Percentiles rank a stretch among this genome's conserved stretches.
Conservation (phyloP, 2,329 filamentous ascomycete species). For the Dryadomyces quercus-mongolicae region DNA sequence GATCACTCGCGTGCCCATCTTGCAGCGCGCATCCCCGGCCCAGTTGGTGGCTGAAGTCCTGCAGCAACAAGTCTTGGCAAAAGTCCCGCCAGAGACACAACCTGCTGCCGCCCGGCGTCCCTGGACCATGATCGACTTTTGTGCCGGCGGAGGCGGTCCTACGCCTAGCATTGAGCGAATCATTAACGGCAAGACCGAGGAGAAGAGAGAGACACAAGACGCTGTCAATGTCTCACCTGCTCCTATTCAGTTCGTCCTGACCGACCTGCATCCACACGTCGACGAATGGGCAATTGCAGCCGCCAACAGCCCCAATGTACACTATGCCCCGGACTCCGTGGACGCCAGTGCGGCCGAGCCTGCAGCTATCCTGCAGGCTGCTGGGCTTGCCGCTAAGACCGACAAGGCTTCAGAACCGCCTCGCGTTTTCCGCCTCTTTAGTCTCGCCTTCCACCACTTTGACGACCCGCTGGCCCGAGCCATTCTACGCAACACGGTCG, state of each 20-base stretch:
- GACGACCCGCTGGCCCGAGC: conserved; percentile 46
- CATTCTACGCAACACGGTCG: conserved; percentile 52
- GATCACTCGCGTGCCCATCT: conserved; percentile 43
- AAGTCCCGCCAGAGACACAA: neutral
- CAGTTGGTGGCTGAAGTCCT: conserved; percentile 48
- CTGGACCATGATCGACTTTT: conserved; percentile 63
- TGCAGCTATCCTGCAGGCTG: conserved; percentile 25
- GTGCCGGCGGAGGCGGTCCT: conserved; percentile 61
- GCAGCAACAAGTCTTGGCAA: conserved; percentile 10
- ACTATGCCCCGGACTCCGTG: conserved; percentile 46
- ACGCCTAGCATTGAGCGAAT: conserved; percentile 51
- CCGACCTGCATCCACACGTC: conserved; percentile 53
- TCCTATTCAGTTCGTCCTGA: conserved; percentile 43
- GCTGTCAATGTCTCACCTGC: conserved; percentile 1
- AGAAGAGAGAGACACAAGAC: too few relatives aligned
- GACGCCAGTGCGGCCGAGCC: conserved; percentile 52
- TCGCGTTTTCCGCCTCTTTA: conserved; percentile 54
- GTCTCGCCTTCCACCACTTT: conserved; percentile 68
- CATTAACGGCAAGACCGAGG: conserved; percentile 40
- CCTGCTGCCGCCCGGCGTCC: neutral
- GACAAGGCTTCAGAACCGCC: neutral
- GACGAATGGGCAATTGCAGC: conserved; percentile 44
- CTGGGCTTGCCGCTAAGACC: conserved; percentile 2
- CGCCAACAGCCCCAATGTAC: conserved; percentile 40
- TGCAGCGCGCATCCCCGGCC: conserved; percentile 47